These are phyloP conservation scores for Termitomyces sp. DNA, from an alignment of 768 basidiomycete genomes.

Conservation along the genomic window DNA sequence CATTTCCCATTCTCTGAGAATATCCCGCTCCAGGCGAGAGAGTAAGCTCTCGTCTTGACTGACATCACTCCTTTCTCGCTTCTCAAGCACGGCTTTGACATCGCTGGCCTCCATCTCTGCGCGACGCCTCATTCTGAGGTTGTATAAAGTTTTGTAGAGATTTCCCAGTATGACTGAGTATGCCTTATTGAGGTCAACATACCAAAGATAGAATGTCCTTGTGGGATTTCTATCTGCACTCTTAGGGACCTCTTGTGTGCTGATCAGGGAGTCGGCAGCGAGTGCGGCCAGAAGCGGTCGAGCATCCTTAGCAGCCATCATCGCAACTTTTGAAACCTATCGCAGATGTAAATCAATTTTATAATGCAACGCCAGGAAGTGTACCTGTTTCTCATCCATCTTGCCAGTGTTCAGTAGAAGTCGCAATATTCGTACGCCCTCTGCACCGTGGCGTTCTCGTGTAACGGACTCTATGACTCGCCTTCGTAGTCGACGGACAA, in stretches of 20 bases:
- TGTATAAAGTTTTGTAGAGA: slow-evolving; percentile 88
- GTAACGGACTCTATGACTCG: slow-evolving; percentile 74
- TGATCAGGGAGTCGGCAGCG: slow-evolving; percentile 77
- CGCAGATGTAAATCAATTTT: background rate
- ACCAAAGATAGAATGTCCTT: slow-evolving; percentile 92
- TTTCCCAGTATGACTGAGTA: slow-evolving; percentile 71
- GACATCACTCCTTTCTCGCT: slow-evolving; percentile 79
- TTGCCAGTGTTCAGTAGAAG: slow-evolving; percentile 80
- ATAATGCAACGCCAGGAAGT: background rate
- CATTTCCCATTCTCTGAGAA: slow-evolving; percentile 67
- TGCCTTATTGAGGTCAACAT: slow-evolving; percentile 81
- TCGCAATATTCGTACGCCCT: slow-evolving; percentile 78
- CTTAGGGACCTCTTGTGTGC: slow-evolving; percentile 90
- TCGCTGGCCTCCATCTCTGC: slow-evolving; percentile 66
- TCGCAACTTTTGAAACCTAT: slow-evolving; percentile 87
- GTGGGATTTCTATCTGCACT: slow-evolving; percentile 86
- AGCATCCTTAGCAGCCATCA: slow-evolving; percentile 88
- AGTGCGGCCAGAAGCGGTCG: slow-evolving; percentile 76
- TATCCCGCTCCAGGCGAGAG: slow-evolving; percentile 70
- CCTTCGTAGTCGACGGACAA: slow-evolving; percentile 60
- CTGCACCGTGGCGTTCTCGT: slow-evolving; percentile 76
- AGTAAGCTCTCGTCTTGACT: slow-evolving; percentile 68
- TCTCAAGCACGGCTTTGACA: slow-evolving; percentile 71
- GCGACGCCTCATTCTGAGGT: slow-evolving; percentile 69
- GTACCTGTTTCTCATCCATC: slow-evolving; percentile 91